Conservation (phyloP, 2,329 filamentous ascomycete genomes). For the Exserohilum turcica region DNA sequence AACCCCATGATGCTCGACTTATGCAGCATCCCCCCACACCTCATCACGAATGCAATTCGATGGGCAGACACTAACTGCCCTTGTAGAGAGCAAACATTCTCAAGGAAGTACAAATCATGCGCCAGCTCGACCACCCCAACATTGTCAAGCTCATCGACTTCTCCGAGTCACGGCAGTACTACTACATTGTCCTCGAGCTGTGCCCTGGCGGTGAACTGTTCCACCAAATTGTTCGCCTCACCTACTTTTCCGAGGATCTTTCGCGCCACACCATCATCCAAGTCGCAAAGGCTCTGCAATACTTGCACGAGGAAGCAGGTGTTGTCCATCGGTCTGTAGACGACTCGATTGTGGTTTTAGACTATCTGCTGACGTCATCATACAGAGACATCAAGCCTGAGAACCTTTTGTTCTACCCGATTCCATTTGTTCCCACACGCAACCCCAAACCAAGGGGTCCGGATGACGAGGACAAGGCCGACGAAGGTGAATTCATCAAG, state of each 20-base stretch:
- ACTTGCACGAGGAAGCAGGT: conserved; percentile 90
- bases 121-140: conserved; percentile 92
- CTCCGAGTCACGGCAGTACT: conserved; percentile 90
- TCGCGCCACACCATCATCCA: conserved; percentile 93
- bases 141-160: conserved; percentile 94
- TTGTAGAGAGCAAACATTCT: conserved; percentile 90
- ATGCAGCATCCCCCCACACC: conserved; percentile 34
- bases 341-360: conserved; percentile 6
- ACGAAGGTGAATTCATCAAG: conserved; percentile 89
- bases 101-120: conserved; percentile 99
- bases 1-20: conserved; percentile 36
- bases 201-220: conserved; percentile 96
- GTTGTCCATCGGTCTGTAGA: conserved; percentile 88
- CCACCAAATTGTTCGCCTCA: conserved; percentile 96
- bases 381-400: conserved; percentile 95
- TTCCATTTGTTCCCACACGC: conserved; percentile 78
- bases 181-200: conserved; percentile 95
- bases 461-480: conserved; percentile 95
- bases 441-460: conserved; percentile 78
- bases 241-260: conserved; percentile 96
- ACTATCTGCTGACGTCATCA: conserved; percentile 45
- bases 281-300: conserved; percentile 91
- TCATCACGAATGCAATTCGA: conserved; percentile 23
- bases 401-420: conserved; percentile 91
- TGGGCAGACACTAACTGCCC: conserved; percentile 49